These are phyloP conservation scores for Phytophthora ramorum DNA, from an alignment of 352 stramenopile species.

Conservation along the genomic window DNA sequence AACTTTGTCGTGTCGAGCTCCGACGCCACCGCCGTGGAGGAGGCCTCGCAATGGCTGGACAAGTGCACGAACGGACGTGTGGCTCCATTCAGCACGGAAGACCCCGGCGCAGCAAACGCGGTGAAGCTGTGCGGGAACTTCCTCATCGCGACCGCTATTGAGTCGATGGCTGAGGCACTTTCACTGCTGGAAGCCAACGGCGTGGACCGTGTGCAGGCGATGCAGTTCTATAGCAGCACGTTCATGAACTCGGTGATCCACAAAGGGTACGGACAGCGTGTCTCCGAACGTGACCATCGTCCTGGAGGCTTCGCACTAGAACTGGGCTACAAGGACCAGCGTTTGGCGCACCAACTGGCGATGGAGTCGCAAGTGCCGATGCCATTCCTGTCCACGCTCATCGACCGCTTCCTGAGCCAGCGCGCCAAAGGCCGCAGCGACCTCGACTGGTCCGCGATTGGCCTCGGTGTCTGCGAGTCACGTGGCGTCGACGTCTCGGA, in stretches of 20 bases:
- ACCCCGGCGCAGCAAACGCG: constrained; percentile 70
- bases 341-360: constrained; percentile 65
- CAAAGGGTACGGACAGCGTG: constrained; percentile 80
- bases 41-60: constrained; percentile 43
- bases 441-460: constrained; percentile 83
- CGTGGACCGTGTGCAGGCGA: constrained; percentile 75
- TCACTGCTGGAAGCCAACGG: constrained; percentile 72
- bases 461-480: constrained; percentile 62
- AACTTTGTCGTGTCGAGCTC: constrained; percentile 67
- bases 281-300: constrained; percentile 78
- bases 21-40: constrained; percentile 40
- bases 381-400: constrained; percentile 79
- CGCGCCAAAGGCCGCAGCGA: constrained; percentile 63
- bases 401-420: constrained; percentile 73
- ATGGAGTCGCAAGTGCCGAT: constrained; percentile 64
- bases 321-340: constrained; percentile 79
- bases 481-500: constrained; percentile 63
- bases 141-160: constrained; percentile 80
- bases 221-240: constrained; percentile 80
- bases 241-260: constrained; percentile 87
- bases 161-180: constrained; percentile 77
- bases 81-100: constrained; percentile 59
- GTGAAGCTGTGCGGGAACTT: constrained; percentile 88
- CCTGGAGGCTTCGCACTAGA: constrained; percentile 78
- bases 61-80: constrained; percentile 51